Percentiles rank a stretch among this genome's conserved stretches.
phyloP scores from a whole-genome alignment of 176 grass and related monocot species.

The Carex scoparia region DNA sequence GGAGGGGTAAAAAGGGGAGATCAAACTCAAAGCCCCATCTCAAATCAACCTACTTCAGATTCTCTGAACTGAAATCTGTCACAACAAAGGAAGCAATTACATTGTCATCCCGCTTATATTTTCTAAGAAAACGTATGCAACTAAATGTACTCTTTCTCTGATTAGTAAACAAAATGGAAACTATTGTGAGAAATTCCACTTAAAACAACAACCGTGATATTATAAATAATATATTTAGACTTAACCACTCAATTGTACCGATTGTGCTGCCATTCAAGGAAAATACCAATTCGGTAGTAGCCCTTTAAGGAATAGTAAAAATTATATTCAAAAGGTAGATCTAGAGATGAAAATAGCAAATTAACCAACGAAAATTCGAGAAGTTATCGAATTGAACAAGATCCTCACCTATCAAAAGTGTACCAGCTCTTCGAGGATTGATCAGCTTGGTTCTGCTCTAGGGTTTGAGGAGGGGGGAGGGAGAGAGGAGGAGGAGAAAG shows the following conservation, averaged over 20 bases:
- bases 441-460: constrained; percentile 21
- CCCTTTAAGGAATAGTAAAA: background rate
- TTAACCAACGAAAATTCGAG: background rate
- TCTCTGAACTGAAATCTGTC: background rate
- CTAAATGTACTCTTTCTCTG: background rate
- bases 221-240: background rate
- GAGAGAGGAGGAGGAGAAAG: background rate
- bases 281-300: constrained; percentile 3
- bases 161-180: background rate
- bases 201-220: background rate
- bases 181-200: background rate
- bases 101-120: background rate
- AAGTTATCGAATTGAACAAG: background rate
- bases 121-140: background rate
- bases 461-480: background rate
- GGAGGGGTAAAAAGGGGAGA: background rate
- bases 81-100: background rate
- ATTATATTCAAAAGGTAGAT: constrained; percentile 13
- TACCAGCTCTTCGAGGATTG: constrained; percentile 12
- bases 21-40: constrained; percentile 5
- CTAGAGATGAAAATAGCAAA: constrained; percentile 20
- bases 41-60: constrained; percentile 1
- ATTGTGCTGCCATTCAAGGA: background rate
- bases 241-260: background rate
- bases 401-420: constrained; percentile 23